Base-by-base conservation (phyloP, 164 flowering plant species). In the Chimonanthus praecox region DNA sequence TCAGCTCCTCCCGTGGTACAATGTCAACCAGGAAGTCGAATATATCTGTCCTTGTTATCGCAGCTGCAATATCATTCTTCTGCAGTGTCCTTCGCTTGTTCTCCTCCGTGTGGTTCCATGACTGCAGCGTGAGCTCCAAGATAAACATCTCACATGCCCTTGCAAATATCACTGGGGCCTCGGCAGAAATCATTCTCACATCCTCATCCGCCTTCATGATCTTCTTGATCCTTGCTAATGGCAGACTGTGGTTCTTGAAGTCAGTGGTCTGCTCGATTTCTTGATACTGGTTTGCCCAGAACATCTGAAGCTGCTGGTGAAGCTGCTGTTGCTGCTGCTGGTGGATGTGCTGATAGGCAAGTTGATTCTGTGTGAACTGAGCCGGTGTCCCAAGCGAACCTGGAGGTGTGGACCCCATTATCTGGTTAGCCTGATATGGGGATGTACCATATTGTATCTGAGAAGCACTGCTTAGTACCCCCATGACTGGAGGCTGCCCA, bases 121-220 rank as follows among this genome's bases (percentile, higher is more conserved):
- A 86, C 4, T 92, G 83, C 61, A 91, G 72, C 3, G 96, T 91
- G 74, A 91, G 71, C 80, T 91, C 96, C 20, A 88, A 82, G 63
- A 91, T 91, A 80, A 91, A 91, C 92, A 91, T 88, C 81, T 91
- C 96, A 72, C 96, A 91, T n/a, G 96, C 96, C 77, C 88, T 83
- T 43, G 96, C 88, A 75, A 91, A 87, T 45, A 91, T 74, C 11
- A 91, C 88, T 0, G 96, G 96, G 43, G 96, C 96, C 80, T 91
- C 96, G 0, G 96, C 93, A 46, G 96, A 89, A 70, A 91, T 88
- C 96, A 91, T 91, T 76, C 88, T 78, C 50, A 91, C 96, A 78
- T 91, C 92, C 78, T 91, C 96, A 67, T 91, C 96, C 3, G 96
- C 92, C 73, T 91, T 91, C 96, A 91, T 91, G 50, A 91, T 89